phyloP scores from a whole-genome alignment of 352 stramenopile species.

The Phytophthora fragariaefolia region DNA sequence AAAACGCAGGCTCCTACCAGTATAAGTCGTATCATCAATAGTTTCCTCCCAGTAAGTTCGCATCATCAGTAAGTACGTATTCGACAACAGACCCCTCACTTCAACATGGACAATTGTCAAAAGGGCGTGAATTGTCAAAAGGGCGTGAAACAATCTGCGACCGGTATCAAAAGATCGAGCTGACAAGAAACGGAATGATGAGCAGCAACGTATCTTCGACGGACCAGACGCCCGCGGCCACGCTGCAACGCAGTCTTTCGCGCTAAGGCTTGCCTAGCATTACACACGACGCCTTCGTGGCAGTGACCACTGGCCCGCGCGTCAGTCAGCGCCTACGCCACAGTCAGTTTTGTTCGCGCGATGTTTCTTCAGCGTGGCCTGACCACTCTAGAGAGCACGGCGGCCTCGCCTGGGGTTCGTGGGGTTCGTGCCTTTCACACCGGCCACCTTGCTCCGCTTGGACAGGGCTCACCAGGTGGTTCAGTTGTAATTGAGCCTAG shows the following conservation, averaged over 20 bases:
- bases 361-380: constrained; percentile 23
- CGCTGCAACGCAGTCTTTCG: constrained; percentile 29
- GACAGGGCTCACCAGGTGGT: constrained; percentile 11
- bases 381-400: constrained; percentile 5
- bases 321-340: not conserved
- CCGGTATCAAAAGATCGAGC: no score
- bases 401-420: not conserved
- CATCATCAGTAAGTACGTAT: no score
- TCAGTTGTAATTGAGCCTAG: constrained; percentile 24
- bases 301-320: constrained; percentile 12
- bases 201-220: no score
- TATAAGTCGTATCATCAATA: no score
- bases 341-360: constrained; percentile 15
- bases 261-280: constrained; percentile 9
- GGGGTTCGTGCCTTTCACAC: not conserved
- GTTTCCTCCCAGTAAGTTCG: no score
- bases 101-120: no score
- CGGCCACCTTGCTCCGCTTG: constrained; percentile 7
- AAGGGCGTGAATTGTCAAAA: no score
- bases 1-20: constrained; percentile 44
- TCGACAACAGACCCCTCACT: no score
- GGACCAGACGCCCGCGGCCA: not conserved
- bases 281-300: constrained; percentile 16
- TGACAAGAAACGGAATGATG: no score
- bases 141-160: no score